Evolutionary conservation across 768 basidiomycete species (phyloP).

Genomic region (Naganishia onofrii): DNA sequence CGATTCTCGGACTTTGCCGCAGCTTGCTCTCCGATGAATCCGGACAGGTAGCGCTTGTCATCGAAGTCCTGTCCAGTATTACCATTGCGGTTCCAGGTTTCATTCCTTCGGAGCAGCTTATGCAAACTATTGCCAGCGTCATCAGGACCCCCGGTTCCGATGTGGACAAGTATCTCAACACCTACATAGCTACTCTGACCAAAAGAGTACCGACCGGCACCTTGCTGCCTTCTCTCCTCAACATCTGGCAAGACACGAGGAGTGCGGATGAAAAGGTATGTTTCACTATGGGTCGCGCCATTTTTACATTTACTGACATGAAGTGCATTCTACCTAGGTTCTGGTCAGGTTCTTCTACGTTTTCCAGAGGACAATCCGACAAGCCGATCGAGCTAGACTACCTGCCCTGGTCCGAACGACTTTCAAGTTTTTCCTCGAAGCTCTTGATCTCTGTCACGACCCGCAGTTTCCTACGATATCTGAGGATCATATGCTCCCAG

Average conservation of each 20-base stretch:
- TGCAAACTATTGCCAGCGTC: slow-evolving; percentile 33
- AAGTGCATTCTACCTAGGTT: slow-evolving; percentile 28
- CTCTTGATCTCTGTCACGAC: slow-evolving; percentile 61
- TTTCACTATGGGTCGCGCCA: not conserved
- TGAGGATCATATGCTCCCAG: slow-evolving; percentile 57
- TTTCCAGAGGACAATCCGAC: slow-evolving; percentile 64
- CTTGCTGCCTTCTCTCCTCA: slow-evolving; percentile 64
- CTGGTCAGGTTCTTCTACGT: slow-evolving; percentile 65
- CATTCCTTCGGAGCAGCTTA: slow-evolving; percentile 49
- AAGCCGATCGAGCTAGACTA: slow-evolving; percentile 64
- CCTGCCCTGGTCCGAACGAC: slow-evolving; percentile 65
- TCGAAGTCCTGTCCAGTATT: slow-evolving; percentile 64
- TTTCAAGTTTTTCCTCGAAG: slow-evolving; percentile 76
- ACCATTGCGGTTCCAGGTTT: slow-evolving; percentile 77
- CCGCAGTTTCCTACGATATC: slow-evolving; percentile 26
- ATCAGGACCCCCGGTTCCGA: slow-evolving; percentile 35
- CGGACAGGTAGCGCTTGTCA: slow-evolving; percentile 52
- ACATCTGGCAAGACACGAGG: slow-evolving; percentile 50
- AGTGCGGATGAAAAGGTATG: slow-evolving; percentile 38
- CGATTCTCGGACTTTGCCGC: slow-evolving; percentile 58
- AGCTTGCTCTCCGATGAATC: slow-evolving; percentile 14
- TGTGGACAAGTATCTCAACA: slow-evolving; percentile 48
- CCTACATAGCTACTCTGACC: slow-evolving; percentile 64
- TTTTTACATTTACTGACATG: not conserved
- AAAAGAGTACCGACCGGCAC: slow-evolving; percentile 69